phyloP scores from a whole-genome alignment of 1,284 basidiomycete genomes.

The Sporisorium graminicola region DNA sequence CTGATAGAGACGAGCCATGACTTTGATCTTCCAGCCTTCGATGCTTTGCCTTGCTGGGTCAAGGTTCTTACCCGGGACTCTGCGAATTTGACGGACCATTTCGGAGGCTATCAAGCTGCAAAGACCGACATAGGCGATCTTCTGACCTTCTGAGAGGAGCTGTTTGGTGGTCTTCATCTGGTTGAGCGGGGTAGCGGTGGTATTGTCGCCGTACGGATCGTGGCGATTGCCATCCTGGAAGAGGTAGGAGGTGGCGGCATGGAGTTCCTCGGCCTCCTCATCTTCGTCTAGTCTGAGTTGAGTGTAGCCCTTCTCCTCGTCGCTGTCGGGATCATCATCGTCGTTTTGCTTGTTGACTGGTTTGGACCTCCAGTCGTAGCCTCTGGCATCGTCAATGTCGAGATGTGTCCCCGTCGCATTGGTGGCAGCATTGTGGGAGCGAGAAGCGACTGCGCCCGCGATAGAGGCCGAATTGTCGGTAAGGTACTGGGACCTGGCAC shows the following conservation, averaged over 20 bases:
- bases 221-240: conserved; percentile 60
- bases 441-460: conserved; percentile 2
- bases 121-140: conserved; percentile 68
- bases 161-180: conserved; percentile 69
- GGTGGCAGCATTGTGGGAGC: conserved; percentile 28
- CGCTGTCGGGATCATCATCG: conserved; percentile 46
- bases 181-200: conserved; percentile 63
- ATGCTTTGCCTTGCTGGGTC: conserved; percentile 51
- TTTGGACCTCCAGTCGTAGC: conserved; percentile 67
- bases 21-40: conserved; percentile 63
- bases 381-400: conserved; percentile 66
- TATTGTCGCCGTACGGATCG: conserved; percentile 49
- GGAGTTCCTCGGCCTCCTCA: conserved; percentile 65
- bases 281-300: conserved; percentile 68
- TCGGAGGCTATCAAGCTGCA: conserved; percentile 64
- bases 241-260: conserved; percentile 67
- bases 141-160: conserved; percentile 65
- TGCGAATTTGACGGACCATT: conserved; percentile 50
- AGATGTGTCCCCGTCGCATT: conserved; percentile 65
- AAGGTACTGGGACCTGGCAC: conserved; percentile 27
- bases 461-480: conserved; percentile 13
- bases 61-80: conserved; percentile 58
- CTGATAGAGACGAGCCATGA: conserved; percentile 68
- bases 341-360: conserved; percentile 35
- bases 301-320: conserved; percentile 63